A percentile compares a stretch with the other conserved stretches of the same genome.
phyloP scores from a whole-genome alignment of 2,329 filamentous ascomycete genomes.

The Alternaria panax region DNA sequence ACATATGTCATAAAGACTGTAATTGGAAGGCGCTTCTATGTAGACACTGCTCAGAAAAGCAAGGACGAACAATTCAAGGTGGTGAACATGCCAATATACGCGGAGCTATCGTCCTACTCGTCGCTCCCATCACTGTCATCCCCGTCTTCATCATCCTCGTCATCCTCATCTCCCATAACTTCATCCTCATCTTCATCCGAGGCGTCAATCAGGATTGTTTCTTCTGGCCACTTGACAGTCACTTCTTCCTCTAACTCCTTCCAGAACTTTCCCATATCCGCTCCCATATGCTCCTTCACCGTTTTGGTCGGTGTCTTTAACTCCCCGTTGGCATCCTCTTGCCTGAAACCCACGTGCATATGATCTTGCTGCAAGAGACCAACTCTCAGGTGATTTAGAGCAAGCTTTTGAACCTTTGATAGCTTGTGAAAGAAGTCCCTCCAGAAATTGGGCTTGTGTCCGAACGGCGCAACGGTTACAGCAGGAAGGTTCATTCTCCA shows the following conservation, averaged over 20 bases:
- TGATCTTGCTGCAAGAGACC: conserved; percentile 27
- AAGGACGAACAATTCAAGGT: not conserved
- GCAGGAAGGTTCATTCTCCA: conserved; percentile 52
- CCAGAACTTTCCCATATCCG: conserved; percentile 23
- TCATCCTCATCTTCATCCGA: conserved; percentile 13
- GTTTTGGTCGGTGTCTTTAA: not conserved
- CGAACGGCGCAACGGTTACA: not conserved
- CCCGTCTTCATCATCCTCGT: conserved; percentile 14
- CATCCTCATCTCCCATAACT: conserved; percentile 24
- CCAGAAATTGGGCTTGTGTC: conserved; percentile 30
- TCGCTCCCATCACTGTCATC: conserved; percentile 6
- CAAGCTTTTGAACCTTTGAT: conserved; percentile 13
- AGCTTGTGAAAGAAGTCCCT: conserved; percentile 25
- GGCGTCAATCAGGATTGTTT: not conserved
- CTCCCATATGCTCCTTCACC: conserved; percentile 21
- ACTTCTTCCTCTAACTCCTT: conserved; percentile 18
- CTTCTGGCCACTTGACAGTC: conserved; percentile 25
- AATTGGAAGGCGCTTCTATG: not conserved
- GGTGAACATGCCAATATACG: not conserved
- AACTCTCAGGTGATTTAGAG: conserved; percentile 24
- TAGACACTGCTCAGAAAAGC: not conserved
- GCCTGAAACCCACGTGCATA: conserved; percentile 22
- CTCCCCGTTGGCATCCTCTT: not conserved
- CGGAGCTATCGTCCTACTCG: not conserved
- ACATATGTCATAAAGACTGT: not conserved